phyloP scores from a whole-genome alignment of 2,329 filamentous ascomycete genomes.

The Cercospora sojina region DNA sequence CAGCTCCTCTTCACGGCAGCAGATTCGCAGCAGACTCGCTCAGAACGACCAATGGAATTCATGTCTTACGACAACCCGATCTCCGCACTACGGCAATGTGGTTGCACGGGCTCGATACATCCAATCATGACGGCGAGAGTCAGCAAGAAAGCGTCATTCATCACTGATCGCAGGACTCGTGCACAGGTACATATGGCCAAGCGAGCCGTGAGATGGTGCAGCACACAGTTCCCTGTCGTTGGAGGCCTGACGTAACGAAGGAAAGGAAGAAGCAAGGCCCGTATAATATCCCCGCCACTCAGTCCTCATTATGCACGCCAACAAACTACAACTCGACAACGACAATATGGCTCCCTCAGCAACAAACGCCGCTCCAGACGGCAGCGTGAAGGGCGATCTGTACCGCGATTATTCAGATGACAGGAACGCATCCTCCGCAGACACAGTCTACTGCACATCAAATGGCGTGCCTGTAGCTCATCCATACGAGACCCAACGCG shows the following conservation, averaged over 20 bases:
- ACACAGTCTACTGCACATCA: conserved; percentile 56
- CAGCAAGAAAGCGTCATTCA: conserved; percentile 19
- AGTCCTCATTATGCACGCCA: conserved; percentile 13
- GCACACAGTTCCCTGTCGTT: neutral
- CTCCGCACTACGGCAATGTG: neutral
- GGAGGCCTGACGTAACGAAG: conserved; percentile 8
- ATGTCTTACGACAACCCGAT: neutral
- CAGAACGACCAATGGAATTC: neutral
- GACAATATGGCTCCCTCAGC: conserved; percentile 27
- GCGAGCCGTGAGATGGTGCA: conserved; percentile 2
- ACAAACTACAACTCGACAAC: conserved; percentile 7
- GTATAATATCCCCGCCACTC: conserved; percentile 5
- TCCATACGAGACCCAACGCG: conserved; percentile 58
- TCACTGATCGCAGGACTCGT: neutral
- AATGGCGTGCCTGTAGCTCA: conserved; percentile 59
- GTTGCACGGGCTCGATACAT: neutral
- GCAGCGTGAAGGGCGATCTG: conserved; percentile 14
- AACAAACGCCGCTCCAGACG: conserved; percentile 22
- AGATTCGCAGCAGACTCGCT: neutral
- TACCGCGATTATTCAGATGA: conserved; percentile 48
- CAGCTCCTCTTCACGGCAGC: conserved; percentile 1
- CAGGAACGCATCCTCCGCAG: conserved; percentile 44
- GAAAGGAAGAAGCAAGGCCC: neutral
- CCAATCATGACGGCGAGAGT: conserved; percentile 20
- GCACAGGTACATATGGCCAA: conserved; percentile 11